Percentiles rank a stretch among this genome's conserved stretches.
These are phyloP conservation scores for Craspedostauros australis DNA, from an alignment of 108 stramenopile species.

Conservation along the genomic window DNA sequence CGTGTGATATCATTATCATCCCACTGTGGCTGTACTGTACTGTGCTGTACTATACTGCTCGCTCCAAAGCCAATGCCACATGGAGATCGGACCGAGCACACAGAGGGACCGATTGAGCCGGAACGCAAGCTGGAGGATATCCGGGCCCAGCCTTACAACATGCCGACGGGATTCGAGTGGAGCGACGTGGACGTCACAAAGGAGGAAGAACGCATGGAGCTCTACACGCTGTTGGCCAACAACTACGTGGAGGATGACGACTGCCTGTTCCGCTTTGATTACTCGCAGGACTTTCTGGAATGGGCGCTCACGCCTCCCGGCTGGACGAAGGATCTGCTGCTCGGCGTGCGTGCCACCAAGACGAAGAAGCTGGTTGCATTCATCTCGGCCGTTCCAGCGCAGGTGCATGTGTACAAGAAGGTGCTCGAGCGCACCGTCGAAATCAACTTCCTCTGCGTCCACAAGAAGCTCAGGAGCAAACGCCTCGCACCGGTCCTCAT, in stretches of 20 bases:
- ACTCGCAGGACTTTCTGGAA: slow-evolving; percentile 79
- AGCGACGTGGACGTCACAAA: slow-evolving; percentile 73
- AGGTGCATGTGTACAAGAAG: slow-evolving; percentile 40
- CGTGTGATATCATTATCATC: background rate
- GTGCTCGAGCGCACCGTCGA: slow-evolving; percentile 72
- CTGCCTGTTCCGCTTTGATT: slow-evolving; percentile 96
- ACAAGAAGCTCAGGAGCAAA: slow-evolving; percentile 95
- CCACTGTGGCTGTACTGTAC: slow-evolving; percentile 30
- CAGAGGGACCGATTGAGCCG: slow-evolving; percentile 81
- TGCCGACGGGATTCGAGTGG: slow-evolving; percentile 98
- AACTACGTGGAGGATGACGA: slow-evolving; percentile 99
- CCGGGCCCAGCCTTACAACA: slow-evolving; percentile 88
- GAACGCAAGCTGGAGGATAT: slow-evolving; percentile 73
- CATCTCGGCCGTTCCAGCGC: slow-evolving; percentile 92
- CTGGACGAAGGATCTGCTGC: slow-evolving; percentile 66
- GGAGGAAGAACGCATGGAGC: slow-evolving; percentile 55
- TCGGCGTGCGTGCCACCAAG: slow-evolving; percentile 84
- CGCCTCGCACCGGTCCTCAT: slow-evolving; percentile 97
- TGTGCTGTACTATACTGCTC: background rate
- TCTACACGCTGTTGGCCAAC: slow-evolving; percentile 92
- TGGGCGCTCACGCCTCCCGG: slow-evolving; percentile 98
- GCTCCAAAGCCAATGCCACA: slow-evolving; percentile 38
- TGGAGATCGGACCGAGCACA: slow-evolving; percentile 24
- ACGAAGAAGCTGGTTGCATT: slow-evolving; percentile 88
- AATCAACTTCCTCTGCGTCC: slow-evolving; percentile 99